These are phyloP conservation scores for Lachnellula occidentalis DNA, from an alignment of 2,329 filamentous ascomycete genomes.

Conservation along the genomic window DNA sequence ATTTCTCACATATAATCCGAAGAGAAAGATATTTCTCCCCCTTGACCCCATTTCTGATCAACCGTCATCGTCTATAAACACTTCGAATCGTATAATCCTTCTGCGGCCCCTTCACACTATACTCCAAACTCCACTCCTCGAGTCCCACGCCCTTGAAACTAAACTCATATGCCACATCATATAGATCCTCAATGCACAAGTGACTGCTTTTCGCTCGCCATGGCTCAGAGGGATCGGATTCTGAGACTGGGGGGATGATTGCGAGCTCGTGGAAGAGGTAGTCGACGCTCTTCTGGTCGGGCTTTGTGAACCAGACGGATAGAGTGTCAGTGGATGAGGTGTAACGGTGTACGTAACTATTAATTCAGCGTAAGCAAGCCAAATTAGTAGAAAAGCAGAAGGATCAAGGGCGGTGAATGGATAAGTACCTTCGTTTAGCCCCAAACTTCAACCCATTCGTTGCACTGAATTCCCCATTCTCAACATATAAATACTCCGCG, in stretches of 20 bases:
- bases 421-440: slow-evolving; percentile 22
- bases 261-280: slow-evolving; percentile 73
- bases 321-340: slow-evolving; percentile 52
- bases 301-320: slow-evolving; percentile 68
- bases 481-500: slow-evolving; percentile 60
- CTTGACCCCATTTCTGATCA: background rate
- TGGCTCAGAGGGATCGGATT: slow-evolving; percentile 8
- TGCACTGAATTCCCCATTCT: slow-evolving; percentile 60
- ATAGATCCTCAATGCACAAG: slow-evolving; percentile 66
- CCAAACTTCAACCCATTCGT: slow-evolving; percentile 31
- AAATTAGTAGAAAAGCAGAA: background rate
- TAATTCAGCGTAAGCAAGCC: no score
- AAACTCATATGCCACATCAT: slow-evolving; percentile 66
- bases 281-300: slow-evolving; percentile 56
- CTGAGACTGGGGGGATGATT: slow-evolving; percentile 40
- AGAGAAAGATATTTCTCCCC: no score
- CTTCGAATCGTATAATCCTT: slow-evolving; percentile 65
- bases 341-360: slow-evolving; percentile 71
- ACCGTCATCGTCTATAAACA: slow-evolving; percentile 36
- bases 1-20: no score
- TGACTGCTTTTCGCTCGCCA: slow-evolving; percentile 65
- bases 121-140: slow-evolving; percentile 53
- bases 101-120: slow-evolving; percentile 63
- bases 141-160: slow-evolving; percentile 52
- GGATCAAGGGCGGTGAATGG: background rate